Conservation (phyloP, 2,329 filamentous ascomycete genomes). For the Zymoseptoria passerinii region DNA sequence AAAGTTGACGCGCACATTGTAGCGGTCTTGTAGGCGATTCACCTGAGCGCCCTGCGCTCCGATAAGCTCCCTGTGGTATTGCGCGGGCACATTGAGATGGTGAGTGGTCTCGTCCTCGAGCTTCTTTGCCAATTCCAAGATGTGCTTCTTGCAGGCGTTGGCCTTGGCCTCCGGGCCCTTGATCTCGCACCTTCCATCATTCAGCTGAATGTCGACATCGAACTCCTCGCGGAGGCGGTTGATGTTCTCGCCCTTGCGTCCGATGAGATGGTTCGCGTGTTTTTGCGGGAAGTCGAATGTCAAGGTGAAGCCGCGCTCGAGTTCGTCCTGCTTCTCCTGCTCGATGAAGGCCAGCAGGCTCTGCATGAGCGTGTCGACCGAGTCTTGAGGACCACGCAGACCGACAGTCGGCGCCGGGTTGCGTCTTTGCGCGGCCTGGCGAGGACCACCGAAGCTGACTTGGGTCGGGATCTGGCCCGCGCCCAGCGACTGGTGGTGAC, state of each 20-base stretch:
- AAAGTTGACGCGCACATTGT: constrained; percentile 94
- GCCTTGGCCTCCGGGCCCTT: constrained; percentile 95
- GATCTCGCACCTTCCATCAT: constrained; percentile 88
- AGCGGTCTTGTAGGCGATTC: constrained; percentile 82
- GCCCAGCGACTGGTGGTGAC: constrained; percentile 45
- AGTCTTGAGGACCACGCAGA: constrained; percentile 66
- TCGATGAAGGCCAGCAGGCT: constrained; percentile 74
- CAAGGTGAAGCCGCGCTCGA: constrained; percentile 79
- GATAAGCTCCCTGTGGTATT: constrained; percentile 91
- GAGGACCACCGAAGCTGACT: constrained; percentile 41
- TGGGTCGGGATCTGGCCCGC: constrained; percentile 49
- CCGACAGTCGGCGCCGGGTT: constrained; percentile 47
- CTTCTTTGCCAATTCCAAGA: constrained; percentile 67
- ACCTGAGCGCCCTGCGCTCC: constrained; percentile 81
- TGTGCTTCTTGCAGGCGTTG: constrained; percentile 75
- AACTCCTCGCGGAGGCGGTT: constrained; percentile 61
- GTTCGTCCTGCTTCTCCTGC: constrained; percentile 85
- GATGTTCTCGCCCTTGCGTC: constrained; percentile 59
- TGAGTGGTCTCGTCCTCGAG: constrained; percentile 87
- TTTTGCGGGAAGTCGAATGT: constrained; percentile 93
- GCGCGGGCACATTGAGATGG: constrained; percentile 79
- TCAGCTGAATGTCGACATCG: constrained; percentile 74
- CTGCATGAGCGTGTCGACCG: constrained; percentile 61
- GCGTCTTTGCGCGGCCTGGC: constrained; percentile 37
- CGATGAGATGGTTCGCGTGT: constrained; percentile 77